Percentiles rank a stretch among this genome's conserved stretches.
phyloP scores from a whole-genome alignment of 164 flowering plant species.

The Cinnamomum micranthum region DNA sequence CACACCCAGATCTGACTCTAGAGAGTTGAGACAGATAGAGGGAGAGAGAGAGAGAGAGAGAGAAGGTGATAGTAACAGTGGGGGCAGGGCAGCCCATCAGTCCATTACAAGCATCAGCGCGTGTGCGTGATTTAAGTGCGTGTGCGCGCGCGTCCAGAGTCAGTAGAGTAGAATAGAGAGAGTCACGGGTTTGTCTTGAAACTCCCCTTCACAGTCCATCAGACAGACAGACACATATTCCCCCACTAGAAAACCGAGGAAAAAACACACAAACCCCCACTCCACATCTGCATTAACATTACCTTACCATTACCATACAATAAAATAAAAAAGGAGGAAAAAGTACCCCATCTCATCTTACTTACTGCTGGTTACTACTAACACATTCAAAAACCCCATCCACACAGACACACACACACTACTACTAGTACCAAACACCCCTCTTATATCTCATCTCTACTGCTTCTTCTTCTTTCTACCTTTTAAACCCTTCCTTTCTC shows the following conservation, averaged over 20 bases:
- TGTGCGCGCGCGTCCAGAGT: conserved; percentile 18
- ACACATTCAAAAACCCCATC: background rate
- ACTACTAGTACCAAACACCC: conserved; percentile 5
- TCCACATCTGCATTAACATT: background rate
- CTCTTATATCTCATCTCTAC: background rate
- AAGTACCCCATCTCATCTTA: conserved; percentile 1
- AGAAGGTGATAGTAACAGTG: no score
- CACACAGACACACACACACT: background rate
- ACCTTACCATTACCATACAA: no score
- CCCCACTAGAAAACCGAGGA: conserved; percentile 56
- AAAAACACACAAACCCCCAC: conserved; percentile 7
- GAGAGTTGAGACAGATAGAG: background rate
- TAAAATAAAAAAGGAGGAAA: background rate
- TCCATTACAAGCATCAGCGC: background rate
- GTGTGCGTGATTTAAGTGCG: conserved; percentile 13
- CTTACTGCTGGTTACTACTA: background rate
- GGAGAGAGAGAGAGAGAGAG: background rate
- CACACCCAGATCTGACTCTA: no score
- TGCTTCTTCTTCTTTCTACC: background rate
- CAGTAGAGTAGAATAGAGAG: conserved; percentile 18
- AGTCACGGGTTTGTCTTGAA: conserved; percentile 97
- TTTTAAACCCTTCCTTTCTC: background rate
- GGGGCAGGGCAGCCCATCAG: no score
- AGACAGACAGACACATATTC: conserved; percentile 95
- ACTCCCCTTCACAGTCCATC: conserved; percentile 50